Percentiles rank a stretch among this genome's conserved stretches.
Conservation (phyloP, 2,329 filamentous ascomycete genomes). For the Cladophialophora exuberans region DNA sequence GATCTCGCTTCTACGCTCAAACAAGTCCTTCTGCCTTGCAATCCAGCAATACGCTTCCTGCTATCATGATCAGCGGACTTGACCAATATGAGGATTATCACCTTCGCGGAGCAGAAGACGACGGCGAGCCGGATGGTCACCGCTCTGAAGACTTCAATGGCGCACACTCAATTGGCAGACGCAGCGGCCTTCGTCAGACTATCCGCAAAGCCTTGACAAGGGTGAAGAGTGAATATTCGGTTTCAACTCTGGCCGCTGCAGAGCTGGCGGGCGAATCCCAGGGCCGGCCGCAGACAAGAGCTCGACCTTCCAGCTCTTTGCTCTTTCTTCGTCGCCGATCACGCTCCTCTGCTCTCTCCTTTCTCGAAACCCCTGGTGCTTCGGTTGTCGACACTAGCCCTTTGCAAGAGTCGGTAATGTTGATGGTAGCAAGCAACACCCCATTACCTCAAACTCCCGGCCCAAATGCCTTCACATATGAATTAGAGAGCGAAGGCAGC, state of each 20-base stretch:
- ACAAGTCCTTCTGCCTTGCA: background rate
- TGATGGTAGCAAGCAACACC: conserved; percentile 29
- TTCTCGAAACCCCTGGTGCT: conserved; percentile 23
- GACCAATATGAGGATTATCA: conserved; percentile 1
- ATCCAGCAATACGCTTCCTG: conserved; percentile 11
- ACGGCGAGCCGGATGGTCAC: background rate
- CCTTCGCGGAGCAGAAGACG: background rate
- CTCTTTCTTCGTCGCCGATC: conserved; percentile 22
- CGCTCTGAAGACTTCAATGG: background rate
- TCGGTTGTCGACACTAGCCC: conserved; percentile 25
- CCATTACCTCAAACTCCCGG: conserved; percentile 24
- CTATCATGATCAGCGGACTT: background rate
- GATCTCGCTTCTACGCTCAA: conserved; percentile 14
- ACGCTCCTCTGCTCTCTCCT: conserved; percentile 13
- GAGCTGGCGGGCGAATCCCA: background rate
- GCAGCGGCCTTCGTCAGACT: conserved; percentile 25
- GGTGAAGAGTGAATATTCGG: conserved; percentile 15
- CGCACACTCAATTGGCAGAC: conserved; percentile 18
- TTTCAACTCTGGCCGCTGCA: background rate
- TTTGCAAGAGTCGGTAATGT: conserved; percentile 27
- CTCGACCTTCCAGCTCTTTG: conserved; percentile 9
- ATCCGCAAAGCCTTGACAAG: conserved; percentile 25
- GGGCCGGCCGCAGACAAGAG: background rate
- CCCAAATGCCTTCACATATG: background rate
- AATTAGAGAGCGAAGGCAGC: background rate